Conservation (phyloP, 495 filamentous ascomycete genomes). For the Daldinia concentrica region DNA sequence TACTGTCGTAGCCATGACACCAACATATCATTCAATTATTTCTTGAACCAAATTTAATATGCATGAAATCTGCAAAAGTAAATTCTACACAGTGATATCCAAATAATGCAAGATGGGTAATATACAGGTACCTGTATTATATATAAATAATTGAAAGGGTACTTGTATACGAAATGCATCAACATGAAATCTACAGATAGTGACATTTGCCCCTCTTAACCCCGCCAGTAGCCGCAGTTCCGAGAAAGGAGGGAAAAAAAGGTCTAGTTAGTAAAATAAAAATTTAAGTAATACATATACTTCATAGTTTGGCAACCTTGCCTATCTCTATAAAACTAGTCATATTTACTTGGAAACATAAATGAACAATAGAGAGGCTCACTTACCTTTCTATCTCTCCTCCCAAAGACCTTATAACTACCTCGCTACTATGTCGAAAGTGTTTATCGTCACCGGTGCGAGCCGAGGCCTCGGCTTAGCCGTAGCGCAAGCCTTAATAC, state of each 20-base stretch:
- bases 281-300: neutral
- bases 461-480: slow-evolving; percentile 85
- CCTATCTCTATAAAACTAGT: slow-evolving; percentile 4
- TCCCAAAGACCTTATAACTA: neutral
- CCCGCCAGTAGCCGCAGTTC: slow-evolving; percentile 10
- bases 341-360: neutral
- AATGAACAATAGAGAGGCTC: neutral
- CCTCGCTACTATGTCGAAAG: slow-evolving; percentile 60
- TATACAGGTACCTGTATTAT: too few species aligned
- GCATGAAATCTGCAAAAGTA: neutral
- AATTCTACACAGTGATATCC: neutral
- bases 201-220: slow-evolving; percentile 32
- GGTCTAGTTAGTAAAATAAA: neutral
- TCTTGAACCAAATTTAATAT: neutral
- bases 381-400: neutral
- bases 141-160: too few species aligned
- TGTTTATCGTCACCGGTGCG: slow-evolving; percentile 74
- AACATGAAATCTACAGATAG: neutral
- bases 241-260: neutral
- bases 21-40: neutral
- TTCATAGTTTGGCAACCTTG: slow-evolving; percentile 1
- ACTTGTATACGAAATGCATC: neutral
- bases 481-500: slow-evolving; percentile 75
- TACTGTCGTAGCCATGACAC: slow-evolving; percentile 60
- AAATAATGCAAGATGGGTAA: too few species aligned